Conservation (phyloP, 345 rosid species). For the Angophora floribunda region DNA sequence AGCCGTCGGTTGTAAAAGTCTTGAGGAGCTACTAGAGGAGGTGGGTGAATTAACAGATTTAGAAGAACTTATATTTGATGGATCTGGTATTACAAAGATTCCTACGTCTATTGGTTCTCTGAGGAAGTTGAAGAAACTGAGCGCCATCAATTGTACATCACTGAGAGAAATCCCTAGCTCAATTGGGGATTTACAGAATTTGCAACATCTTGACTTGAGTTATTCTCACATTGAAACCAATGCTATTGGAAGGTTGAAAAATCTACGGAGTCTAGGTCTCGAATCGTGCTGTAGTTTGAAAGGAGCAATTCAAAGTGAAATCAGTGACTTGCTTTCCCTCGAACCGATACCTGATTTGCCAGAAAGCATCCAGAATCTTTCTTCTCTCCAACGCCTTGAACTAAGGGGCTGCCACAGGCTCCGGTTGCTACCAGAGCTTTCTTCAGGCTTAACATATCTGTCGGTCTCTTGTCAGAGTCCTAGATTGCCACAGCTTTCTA, state of each 20-base stretch:
- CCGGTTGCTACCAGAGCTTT: not conserved
- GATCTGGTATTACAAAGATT: no score
- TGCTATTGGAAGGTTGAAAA: not conserved
- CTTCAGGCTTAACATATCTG: not conserved
- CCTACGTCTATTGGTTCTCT: no score
- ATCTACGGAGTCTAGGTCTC: fast-evolving
- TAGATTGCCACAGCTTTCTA: not conserved
- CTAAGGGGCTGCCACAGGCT: fast-evolving
- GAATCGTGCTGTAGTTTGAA: no score
- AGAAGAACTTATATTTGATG: no score
- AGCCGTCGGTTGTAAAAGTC: no score
- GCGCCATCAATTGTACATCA: not conserved
- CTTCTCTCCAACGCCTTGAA: fast-evolving
- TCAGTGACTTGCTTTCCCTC: no score
- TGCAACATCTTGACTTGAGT: not conserved
- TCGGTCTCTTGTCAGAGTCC: not conserved
- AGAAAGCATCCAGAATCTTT: not conserved
- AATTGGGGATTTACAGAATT: not conserved
- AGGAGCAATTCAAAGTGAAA: no score
- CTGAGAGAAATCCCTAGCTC: not conserved
- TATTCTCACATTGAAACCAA: not conserved
- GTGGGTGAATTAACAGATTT: no score
- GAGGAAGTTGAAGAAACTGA: no score
- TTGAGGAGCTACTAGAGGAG: no score
- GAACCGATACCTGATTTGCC: fast-evolving